Evolutionary conservation across 441 rosid genomes (phyloP), one percentile per base, ranked within the genome.

Genomic region (Macaranga tanarius): DNA sequence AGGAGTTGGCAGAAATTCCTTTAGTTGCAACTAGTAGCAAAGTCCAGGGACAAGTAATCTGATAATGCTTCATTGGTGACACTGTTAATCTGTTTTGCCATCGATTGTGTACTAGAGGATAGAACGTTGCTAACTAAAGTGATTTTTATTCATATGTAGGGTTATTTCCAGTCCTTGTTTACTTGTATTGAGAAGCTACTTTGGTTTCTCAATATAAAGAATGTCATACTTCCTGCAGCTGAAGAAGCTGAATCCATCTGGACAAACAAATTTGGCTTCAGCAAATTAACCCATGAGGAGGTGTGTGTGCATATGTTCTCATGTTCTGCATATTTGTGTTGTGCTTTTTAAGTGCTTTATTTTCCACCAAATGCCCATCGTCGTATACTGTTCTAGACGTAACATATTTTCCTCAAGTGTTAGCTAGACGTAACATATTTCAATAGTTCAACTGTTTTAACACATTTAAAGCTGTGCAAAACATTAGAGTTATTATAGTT

Each of bases 1-100:
- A 78, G 70, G 97, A 94, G 60, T 75, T 90, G 79, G 99, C 99
- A 5, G 99, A 94, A 77, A 87, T 94, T 73, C 99, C 99, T 73
- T 71, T 92, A 58, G 99, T 87, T 72, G 99, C 99, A 66, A 94
- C 97, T 23, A 84, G 84, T 73, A 77, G 77, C 71, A 91, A 87
- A 26, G 79, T 72, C 51, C 89, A 89, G 84, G 97, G 97, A 73
- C 82, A 84, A 91, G 99, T 92, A 73, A 80, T 48, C 34, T 52
- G 61, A 62, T 59, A 23, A 11, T 65, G 59, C 38, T 76, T 58
- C 23, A 11, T 0, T 51, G 0, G 23, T 1, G 54, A 70, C 54
- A 3, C 15, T 11, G 6, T 26, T n/a, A 16, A 7, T 16, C 4
- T 56, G n/a, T 40, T 50, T 48, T 40, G 56, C 15, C 42, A 23